Conservation (phyloP, 805 yeast genomes). For the Cyberlindnera galapagoensis region DNA sequence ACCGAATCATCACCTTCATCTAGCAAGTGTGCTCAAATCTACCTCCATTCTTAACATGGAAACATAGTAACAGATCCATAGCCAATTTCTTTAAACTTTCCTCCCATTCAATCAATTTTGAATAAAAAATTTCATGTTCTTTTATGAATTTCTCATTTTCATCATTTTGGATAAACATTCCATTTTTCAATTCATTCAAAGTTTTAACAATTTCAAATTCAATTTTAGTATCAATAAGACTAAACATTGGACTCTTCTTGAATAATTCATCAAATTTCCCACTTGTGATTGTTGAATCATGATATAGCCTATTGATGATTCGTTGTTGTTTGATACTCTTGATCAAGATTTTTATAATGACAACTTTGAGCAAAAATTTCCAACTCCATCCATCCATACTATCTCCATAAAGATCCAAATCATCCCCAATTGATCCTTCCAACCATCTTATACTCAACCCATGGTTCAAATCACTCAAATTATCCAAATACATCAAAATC, state of each 20-base stretch:
- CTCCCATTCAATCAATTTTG: too few relatives aligned
- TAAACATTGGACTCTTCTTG: slow-evolving; percentile 14
- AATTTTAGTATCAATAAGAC: slow-evolving; percentile 12
- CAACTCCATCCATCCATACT: neutral
- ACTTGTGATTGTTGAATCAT: slow-evolving; percentile 2
- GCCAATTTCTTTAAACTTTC: too few relatives aligned
- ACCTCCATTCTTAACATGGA: too few relatives aligned
- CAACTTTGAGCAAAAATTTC: slow-evolving; percentile 11
- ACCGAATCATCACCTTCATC: too few relatives aligned
- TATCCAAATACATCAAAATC: slow-evolving; percentile 17
- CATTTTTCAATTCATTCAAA: too few relatives aligned
- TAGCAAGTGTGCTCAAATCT: too few relatives aligned
- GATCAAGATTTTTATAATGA: slow-evolving; percentile 13
- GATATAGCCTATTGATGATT: slow-evolving; percentile 3
- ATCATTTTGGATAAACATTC: too few relatives aligned
- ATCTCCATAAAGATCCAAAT: slow-evolving; percentile 2
- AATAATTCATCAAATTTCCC: slow-evolving; percentile 10
- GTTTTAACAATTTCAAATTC: too few relatives aligned
- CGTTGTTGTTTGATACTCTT: slow-evolving; percentile 17
- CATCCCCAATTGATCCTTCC: slow-evolving; percentile 3
- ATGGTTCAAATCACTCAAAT: slow-evolving; percentile 15
- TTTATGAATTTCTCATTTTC: too few relatives aligned
- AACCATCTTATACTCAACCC: slow-evolving; percentile 4
- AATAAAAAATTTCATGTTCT: too few relatives aligned
- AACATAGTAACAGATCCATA: too few relatives aligned